Base-by-base conservation (phyloP, 192 early-diverging fungal genomes). In the Coemansia sp. region DNA sequence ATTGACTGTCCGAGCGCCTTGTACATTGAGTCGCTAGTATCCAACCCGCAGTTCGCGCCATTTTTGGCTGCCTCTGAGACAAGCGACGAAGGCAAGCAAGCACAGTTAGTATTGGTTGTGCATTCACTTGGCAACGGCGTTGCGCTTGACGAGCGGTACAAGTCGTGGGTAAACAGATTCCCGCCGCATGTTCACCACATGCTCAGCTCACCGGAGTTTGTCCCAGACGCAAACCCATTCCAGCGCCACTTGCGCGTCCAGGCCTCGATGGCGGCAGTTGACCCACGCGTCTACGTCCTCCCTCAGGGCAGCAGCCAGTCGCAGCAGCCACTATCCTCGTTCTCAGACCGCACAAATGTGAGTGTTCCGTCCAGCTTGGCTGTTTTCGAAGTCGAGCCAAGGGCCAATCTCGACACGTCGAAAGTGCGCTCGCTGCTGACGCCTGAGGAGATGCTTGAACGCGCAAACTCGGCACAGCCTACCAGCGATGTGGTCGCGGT, bases 111-210 rank as follows among this genome's bases (percentile, higher is more conserved):
- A 44, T 66, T 88, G 22, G 81, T 96, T 12, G 72, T 96, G 13
- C 95, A 96, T 69, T 87, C 90, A 31, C 64, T 89, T 7, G 90
- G 89, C 0, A 74, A 87, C 6, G 82, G 82, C n/a, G 89, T 95
- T 9, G 44, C 93, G 8, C 77, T 86, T 49, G 87, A 91, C 64
- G 65, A 74, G 13, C 69, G 80, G 34, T 96, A 96, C 85, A 74
- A 74, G 39, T 78, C 62, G 29, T 96, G 95, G 95, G 92, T 93
- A 77, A 74, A 83, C 33, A 78, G 71, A 22, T 97, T 95, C 72
- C 89, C 88, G 5, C 15, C 79, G 16, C 72, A 90, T 29, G 91
- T 90, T n/a, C 85, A 91, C 78, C 95, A 95, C 73, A 87, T 97
- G 39, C 79, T 95, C 64, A 87, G 90, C 29, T 84, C 86, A 62